Evolutionary conservation across 2,329 filamentous ascomycete species (phyloP).

Genomic region (Fonsecaea monophora): DNA sequence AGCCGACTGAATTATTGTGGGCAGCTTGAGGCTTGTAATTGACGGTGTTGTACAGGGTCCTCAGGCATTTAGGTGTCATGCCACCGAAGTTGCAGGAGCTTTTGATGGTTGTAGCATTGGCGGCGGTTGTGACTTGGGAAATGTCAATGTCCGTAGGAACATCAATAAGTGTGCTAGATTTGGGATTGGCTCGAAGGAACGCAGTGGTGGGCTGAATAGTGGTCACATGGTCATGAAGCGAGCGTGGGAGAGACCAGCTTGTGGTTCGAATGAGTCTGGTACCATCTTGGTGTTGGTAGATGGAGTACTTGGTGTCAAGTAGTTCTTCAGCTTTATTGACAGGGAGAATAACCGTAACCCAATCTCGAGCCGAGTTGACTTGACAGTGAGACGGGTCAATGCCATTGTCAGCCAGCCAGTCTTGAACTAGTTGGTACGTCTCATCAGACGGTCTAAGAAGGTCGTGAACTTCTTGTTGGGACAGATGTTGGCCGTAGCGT

Average conservation of each 20-base stretch:
- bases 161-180: slow-evolving; percentile 39
- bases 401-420: slow-evolving; percentile 63
- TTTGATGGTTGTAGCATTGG: slow-evolving; percentile 42
- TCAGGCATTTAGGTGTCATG: slow-evolving; percentile 61
- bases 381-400: slow-evolving; percentile 50
- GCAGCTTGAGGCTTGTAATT: slow-evolving; percentile 57
- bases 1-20: slow-evolving; percentile 53
- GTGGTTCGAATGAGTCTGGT: slow-evolving; percentile 59
- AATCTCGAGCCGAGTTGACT: slow-evolving; percentile 64
- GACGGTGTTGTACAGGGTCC: slow-evolving; percentile 62
- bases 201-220: slow-evolving; percentile 67
- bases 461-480: slow-evolving; percentile 58
- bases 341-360: slow-evolving; percentile 62
- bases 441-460: slow-evolving; percentile 62
- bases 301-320: slow-evolving; percentile 59
- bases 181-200: slow-evolving; percentile 56
- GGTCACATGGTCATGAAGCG: slow-evolving; percentile 65
- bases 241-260: slow-evolving; percentile 63
- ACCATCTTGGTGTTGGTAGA: slow-evolving; percentile 64
- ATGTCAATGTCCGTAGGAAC: slow-evolving; percentile 43
- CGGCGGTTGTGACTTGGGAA: slow-evolving; percentile 23
- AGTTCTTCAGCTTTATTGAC: slow-evolving; percentile 61
- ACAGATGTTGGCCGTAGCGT: slow-evolving; percentile 64
- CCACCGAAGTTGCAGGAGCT: slow-evolving; percentile 59
- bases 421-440: slow-evolving; percentile 59